A percentile compares a stretch with the other conserved stretches of the same genome.
phyloP scores from a whole-genome alignment of 768 basidiomycete species.

The Tylopilus sp. region DNA sequence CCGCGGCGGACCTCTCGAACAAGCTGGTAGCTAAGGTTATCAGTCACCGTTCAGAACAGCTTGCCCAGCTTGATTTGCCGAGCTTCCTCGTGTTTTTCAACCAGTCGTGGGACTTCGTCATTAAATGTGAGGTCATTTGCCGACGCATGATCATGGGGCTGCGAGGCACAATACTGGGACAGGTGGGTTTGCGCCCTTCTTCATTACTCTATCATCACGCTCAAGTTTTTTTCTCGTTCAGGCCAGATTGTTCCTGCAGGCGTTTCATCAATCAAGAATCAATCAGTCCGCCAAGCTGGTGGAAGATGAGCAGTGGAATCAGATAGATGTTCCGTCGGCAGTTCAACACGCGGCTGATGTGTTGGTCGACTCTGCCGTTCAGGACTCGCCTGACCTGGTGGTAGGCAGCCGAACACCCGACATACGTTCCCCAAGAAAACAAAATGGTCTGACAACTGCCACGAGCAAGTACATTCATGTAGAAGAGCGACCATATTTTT shows the following conservation, averaged over 20 bases:
- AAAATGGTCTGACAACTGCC: constrained; percentile 22
- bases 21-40: constrained; percentile 79
- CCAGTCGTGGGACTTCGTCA: constrained; percentile 85
- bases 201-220: not conserved
- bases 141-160: constrained; percentile 91
- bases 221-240: constrained; percentile 26
- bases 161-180: constrained; percentile 79
- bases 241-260: constrained; percentile 84
- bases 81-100: constrained; percentile 83
- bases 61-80: constrained; percentile 64
- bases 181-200: constrained; percentile 45
- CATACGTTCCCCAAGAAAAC: constrained; percentile 9
- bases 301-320: constrained; percentile 94
- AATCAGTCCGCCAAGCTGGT: constrained; percentile 83
- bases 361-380: constrained; percentile 77
- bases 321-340: constrained; percentile 58
- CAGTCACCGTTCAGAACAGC: constrained; percentile 71
- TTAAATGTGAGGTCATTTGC: constrained; percentile 81
- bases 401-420: constrained; percentile 25
- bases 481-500: constrained; percentile 82
- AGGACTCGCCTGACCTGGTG: constrained; percentile 70
- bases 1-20: constrained; percentile 84
- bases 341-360: constrained; percentile 72
- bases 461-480: constrained; percentile 64
- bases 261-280: constrained; percentile 81